phyloP scores from a whole-genome alignment of 805 yeast species.

The Hanseniaspora singularis region DNA sequence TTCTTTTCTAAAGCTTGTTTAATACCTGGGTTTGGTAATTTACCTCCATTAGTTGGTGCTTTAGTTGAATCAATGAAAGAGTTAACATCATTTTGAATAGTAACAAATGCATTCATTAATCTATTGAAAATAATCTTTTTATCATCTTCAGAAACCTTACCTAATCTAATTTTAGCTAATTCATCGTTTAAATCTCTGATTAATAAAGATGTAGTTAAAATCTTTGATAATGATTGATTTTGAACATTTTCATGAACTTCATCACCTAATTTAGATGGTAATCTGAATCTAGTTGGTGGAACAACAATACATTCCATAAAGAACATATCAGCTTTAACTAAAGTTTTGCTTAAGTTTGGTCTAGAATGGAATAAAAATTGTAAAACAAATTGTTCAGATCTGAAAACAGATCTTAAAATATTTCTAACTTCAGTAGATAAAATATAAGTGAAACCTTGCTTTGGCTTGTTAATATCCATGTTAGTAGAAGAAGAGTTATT shows the following conservation, averaged over 20 bases:
- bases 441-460: constrained; percentile 71
- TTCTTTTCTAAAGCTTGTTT: constrained; percentile 96
- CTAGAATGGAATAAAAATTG: constrained; percentile 70
- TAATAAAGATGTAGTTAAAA: constrained; percentile 64
- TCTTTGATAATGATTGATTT: constrained; percentile 72
- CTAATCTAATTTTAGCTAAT: constrained; percentile 49
- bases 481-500: constrained; percentile 20
- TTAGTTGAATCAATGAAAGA: constrained; percentile 87
- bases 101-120: constrained; percentile 90
- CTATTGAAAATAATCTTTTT: constrained; percentile 70
- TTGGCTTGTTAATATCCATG: constrained; percentile 38
- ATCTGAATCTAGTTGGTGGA: constrained; percentile 92
- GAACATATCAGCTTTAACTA: constrained; percentile 64
- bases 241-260: constrained; percentile 90
- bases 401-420: constrained; percentile 62
- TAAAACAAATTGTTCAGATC: constrained; percentile 55
- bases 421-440: constrained; percentile 79
- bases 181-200: constrained; percentile 86
- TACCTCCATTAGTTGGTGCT: constrained; percentile 56
- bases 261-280: constrained; percentile 94
- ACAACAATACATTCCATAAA: constrained; percentile 81
- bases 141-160: constrained; percentile 52
- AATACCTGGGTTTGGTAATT: constrained; percentile 78
- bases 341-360: constrained; percentile 41
- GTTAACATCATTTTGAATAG: constrained; percentile 88